Evolutionary conservation across 331 rosid species (phyloP).

Genomic region (Acacia pycnantha): DNA sequence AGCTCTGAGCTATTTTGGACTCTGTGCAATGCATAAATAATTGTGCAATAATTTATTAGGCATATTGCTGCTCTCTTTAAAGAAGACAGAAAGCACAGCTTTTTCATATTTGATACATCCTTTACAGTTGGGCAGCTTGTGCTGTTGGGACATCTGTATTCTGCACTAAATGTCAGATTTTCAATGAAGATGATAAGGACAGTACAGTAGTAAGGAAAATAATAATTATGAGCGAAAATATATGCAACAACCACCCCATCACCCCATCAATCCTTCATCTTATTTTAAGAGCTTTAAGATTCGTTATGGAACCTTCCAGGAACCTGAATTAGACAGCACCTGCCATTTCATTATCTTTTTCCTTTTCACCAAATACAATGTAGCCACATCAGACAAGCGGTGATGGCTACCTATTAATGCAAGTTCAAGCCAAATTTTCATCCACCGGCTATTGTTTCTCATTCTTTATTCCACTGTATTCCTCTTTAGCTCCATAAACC

Average conservation of each 20-base stretch:
- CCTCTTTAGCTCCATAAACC: constrained; percentile 6
- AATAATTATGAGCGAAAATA: constrained; percentile 31
- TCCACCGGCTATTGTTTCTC: constrained; percentile 26
- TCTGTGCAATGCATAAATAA: neutral
- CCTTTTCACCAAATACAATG: constrained; percentile 28
- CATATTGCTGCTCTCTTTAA: neutral
- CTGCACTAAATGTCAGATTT: constrained; percentile 54
- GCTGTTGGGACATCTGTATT: constrained; percentile 50
- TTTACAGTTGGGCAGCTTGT: constrained; percentile 40
- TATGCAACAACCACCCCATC: constrained; percentile 35
- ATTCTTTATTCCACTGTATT: constrained; percentile 17
- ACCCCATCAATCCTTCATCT: constrained; percentile 45
- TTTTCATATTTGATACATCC: constrained; percentile 29
- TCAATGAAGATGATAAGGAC: constrained; percentile 38
- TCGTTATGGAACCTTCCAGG: constrained; percentile 46
- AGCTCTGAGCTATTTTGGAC: neutral
- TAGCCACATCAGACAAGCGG: constrained; percentile 31
- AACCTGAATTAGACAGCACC: constrained; percentile 36
- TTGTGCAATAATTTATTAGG: neutral
- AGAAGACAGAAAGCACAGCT: constrained; percentile 17
- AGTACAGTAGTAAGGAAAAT: constrained; percentile 24
- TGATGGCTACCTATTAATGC: constrained; percentile 30
- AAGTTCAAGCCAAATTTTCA: constrained; percentile 16
- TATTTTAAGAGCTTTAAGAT: constrained; percentile 26
- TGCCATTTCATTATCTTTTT: constrained; percentile 32